Percentiles rank a stretch among this genome's conserved stretches.
Conservation (phyloP, 2,329 filamentous ascomycete genomes). For the Cladosporium sp. region DNA sequence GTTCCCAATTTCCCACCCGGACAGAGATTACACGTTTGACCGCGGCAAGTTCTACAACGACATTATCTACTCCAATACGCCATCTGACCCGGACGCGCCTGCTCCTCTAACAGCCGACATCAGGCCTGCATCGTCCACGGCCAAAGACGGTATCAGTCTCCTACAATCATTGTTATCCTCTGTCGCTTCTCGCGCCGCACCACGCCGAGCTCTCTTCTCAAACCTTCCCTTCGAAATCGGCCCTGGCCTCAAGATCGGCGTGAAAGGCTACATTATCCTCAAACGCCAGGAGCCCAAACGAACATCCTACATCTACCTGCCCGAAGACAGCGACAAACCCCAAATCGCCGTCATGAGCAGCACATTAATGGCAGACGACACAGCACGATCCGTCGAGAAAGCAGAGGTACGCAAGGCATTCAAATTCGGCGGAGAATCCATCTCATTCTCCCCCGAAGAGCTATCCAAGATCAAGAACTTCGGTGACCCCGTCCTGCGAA, state of each 20-base stretch:
- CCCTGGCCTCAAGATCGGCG: conserved; percentile 76
- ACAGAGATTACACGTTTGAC: conserved; percentile 63
- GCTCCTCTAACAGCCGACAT: conserved; percentile 49
- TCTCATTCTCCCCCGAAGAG: conserved; percentile 82
- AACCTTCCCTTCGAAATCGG: conserved; percentile 84
- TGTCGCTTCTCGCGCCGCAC: conserved; percentile 83
- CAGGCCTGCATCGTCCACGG: conserved; percentile 55
- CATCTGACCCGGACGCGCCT: conserved; percentile 64
- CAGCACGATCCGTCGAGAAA: conserved; percentile 70
- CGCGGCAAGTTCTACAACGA: conserved; percentile 87
- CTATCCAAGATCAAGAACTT: conserved; percentile 73
- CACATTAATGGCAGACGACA: conserved; percentile 71
- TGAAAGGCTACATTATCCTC: conserved; percentile 88
- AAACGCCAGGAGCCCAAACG: conserved; percentile 77
- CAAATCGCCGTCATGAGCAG: conserved; percentile 75
- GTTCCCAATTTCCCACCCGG: conserved; percentile 75
- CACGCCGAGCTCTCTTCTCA: conserved; percentile 80
- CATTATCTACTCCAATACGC: conserved; percentile 77
- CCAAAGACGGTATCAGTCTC: conserved; percentile 70
- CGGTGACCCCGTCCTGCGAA: conserved; percentile 74
- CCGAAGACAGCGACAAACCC: conserved; percentile 67
- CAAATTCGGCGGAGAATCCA: conserved; percentile 88
- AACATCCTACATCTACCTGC: conserved; percentile 79
- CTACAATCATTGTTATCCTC: conserved; percentile 77
- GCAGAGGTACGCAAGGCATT: conserved; percentile 84